A percentile compares a stretch with the other conserved stretches of the same genome.
Conservation (phyloP, 2,329 filamentous ascomycete species). For the Fusarium buharicum region DNA sequence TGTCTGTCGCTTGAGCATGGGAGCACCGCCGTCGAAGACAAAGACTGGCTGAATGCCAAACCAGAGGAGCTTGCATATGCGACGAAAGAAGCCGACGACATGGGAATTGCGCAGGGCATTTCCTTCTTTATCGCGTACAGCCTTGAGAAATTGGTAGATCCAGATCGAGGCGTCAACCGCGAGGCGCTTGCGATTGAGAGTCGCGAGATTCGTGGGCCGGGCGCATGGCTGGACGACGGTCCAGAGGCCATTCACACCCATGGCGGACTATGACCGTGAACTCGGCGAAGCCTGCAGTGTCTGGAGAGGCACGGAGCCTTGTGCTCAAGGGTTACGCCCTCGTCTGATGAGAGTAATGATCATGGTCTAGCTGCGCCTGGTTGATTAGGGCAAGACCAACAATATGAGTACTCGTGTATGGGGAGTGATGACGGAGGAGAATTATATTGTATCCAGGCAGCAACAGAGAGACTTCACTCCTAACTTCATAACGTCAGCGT, state of each 20-base stretch:
- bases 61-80: conserved; percentile 97
- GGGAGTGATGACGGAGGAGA: not conserved
- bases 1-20: conserved; percentile 88
- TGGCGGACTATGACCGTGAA: conserved; percentile 53
- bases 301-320: conserved; percentile 15
- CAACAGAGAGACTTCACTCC: conserved; percentile 13
- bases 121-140: conserved; percentile 97
- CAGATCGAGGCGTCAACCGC: conserved; percentile 98
- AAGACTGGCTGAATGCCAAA: conserved; percentile 97
- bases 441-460: conserved; percentile 5
- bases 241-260: conserved; percentile 99
- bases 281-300: conserved; percentile 1
- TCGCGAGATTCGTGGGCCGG: conserved; percentile 94
- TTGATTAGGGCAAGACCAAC: not conserved
- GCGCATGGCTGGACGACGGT: conserved; percentile 95
- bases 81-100: conserved; percentile 95
- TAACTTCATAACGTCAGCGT: conserved; percentile 42
- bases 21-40: conserved; percentile 96
- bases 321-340: conserved; percentile 39
- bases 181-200: conserved; percentile 93
- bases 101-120: conserved; percentile 96
- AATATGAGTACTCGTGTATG: not conserved
- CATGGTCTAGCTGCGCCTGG: conserved; percentile 17
- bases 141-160: conserved; percentile 99
- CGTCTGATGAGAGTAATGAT: conserved; percentile 8